phyloP scores from a whole-genome alignment of 2,329 filamentous ascomycete species.

The Sporothrix humicola region DNA sequence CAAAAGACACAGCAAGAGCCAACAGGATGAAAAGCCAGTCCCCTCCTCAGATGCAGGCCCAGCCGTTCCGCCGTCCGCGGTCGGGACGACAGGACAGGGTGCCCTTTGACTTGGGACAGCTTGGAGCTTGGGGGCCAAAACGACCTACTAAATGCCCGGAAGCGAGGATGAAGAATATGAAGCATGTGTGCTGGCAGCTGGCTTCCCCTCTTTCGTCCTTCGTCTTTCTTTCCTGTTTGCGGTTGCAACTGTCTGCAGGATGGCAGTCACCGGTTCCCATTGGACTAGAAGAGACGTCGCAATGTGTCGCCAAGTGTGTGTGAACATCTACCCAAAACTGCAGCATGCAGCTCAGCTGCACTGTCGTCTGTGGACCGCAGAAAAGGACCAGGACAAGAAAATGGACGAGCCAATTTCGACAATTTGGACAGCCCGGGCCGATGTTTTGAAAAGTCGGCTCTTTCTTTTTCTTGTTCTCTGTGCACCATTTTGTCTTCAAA shows the following conservation, averaged over 20 bases:
- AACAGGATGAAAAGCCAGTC: background rate
- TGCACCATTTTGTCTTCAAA: background rate
- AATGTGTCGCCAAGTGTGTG: no score
- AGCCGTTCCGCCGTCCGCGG: slow-evolving; percentile 8
- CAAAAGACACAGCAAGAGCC: background rate
- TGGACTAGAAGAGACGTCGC: background rate
- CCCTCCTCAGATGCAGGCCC: background rate
- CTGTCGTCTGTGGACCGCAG: no score
- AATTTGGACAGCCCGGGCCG: background rate
- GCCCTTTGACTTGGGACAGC: background rate
- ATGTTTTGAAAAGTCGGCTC: background rate
- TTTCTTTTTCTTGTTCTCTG: background rate
- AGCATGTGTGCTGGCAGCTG: background rate
- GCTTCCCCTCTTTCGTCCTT: slow-evolving; percentile 2
- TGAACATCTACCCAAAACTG: slow-evolving; percentile 3
- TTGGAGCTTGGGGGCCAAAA: background rate
- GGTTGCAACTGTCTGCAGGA: background rate
- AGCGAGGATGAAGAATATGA: background rate
- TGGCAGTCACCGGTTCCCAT: background rate
- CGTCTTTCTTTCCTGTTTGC: background rate
- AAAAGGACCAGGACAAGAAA: no score
- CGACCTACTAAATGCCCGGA: no score
- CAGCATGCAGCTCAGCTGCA: slow-evolving; percentile 18
- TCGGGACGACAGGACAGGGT: background rate
- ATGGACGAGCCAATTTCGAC: background rate